These are phyloP conservation scores for Neurospora intermedia DNA, from an alignment of 495 filamentous ascomycete genomes.

Conservation along the genomic window DNA sequence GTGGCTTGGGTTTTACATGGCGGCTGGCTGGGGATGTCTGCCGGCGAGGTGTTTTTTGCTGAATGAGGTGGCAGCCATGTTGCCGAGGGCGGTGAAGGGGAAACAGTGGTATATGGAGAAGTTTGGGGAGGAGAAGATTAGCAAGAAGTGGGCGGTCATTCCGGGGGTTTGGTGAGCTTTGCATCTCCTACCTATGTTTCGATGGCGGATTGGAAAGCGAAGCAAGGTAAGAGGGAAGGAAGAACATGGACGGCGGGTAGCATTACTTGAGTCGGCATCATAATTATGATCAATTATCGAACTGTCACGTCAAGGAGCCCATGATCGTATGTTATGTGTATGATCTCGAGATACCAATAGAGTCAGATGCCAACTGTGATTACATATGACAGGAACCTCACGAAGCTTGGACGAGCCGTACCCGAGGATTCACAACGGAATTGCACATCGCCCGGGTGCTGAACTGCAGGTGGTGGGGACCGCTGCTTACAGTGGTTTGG, in stretches of 20 bases:
- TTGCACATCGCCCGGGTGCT: not conserved
- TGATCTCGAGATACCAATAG: not conserved
- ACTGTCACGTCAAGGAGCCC: too few relatives aligned
- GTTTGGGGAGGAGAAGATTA: slow-evolving; percentile 74
- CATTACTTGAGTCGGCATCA: not conserved
- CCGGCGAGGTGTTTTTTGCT: slow-evolving; percentile 73
- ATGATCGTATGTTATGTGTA: not conserved
- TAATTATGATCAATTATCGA: not conserved
- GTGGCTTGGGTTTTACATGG: slow-evolving; percentile 80
- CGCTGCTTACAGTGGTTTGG: not conserved
- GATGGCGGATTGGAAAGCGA: not conserved
- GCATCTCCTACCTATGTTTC: too few relatives aligned
- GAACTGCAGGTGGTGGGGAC: not conserved
- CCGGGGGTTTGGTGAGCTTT: slow-evolving; percentile 53
- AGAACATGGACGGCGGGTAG: not conserved
- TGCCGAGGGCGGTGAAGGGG: slow-evolving; percentile 76
- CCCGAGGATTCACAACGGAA: too few relatives aligned
- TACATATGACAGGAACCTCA: too few relatives aligned
- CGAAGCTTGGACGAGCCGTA: not conserved
- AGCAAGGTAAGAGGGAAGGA: not conserved
- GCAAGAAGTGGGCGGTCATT: slow-evolving; percentile 67
- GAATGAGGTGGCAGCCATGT: slow-evolving; percentile 83
- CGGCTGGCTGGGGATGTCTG: slow-evolving; percentile 47
- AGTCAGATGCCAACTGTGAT: not conserved
- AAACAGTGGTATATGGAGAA: slow-evolving; percentile 77